Evolutionary conservation across 805 yeast species (phyloP), one percentile per base, ranked within the genome.

Genomic region (Yarrowia sp.): DNA sequence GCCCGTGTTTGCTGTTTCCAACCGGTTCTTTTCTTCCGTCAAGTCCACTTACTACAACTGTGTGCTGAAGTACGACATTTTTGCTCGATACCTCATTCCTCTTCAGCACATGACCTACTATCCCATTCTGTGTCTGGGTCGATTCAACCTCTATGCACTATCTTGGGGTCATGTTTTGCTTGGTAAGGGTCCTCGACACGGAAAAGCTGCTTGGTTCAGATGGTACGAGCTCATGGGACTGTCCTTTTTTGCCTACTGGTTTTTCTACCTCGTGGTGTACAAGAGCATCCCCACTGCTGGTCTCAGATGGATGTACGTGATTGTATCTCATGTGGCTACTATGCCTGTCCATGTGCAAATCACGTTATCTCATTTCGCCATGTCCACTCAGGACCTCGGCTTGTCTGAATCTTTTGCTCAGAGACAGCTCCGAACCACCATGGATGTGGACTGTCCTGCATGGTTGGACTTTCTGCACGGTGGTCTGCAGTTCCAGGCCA

Each of bases 331-430:
- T 71, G 72, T 90, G 8, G 82, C 89, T 11, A 89, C 97, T 2
- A 90, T 90, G 96, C 81, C 92, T 42, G 93, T 91, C n/a, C 97
- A 91, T 74, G 96, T 91, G 36, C 97, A 92, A 74, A 91, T 91
- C 75, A 90, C 96, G 0, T 80, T 91, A 47, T 86, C 92, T 13
- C 97, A 91, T 74, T 91, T 91, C 78, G 96, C 96, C 41, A 92
- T 91, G 96, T 89, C 96, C 1, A 92, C 97, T 0, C 82, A 95
- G 5, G 96, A 91, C 72, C 77, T 91, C 15, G 97, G 97, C 0
- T 82, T 84, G 8, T 82, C 87, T 47, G 97, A 91, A 74, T 81
- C 91, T 8, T 91, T 91, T 72, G 84, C 87, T 0, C 86, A 88
- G 67, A 82, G 95, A 68, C 97, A 91, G 76, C 73, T 91, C 2